These are phyloP conservation scores for Termitomyces sp. DNA, from an alignment of 768 basidiomycete genomes.

Conservation along the genomic window DNA sequence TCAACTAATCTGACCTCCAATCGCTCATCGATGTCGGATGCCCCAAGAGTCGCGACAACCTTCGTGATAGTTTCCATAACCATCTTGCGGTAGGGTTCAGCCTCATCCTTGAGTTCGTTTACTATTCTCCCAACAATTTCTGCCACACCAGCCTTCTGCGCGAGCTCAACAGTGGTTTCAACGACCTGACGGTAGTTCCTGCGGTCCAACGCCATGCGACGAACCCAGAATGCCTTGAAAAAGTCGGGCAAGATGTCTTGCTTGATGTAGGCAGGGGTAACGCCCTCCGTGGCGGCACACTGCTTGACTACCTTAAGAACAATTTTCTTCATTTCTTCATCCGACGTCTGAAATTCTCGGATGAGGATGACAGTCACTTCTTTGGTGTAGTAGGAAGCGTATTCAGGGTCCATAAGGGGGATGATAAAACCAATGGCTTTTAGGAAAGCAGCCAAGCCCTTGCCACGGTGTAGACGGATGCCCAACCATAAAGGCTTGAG, in stretches of 20 bases:
- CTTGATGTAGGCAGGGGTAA: constrained; percentile 92
- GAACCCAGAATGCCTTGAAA: constrained; percentile 99
- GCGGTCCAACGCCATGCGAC: constrained; percentile 94
- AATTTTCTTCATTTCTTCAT: constrained; percentile 99
- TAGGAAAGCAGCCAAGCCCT: constrained; percentile 90
- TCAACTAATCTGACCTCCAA: constrained; percentile 93
- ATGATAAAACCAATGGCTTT: constrained; percentile 99
- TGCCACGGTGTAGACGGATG: constrained; percentile 92
- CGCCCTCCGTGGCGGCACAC: constrained; percentile 97
- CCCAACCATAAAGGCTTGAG: constrained; percentile 92
- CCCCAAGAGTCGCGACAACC: constrained; percentile 87
- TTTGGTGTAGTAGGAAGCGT: constrained; percentile 98
- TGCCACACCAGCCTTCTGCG: constrained; percentile 93
- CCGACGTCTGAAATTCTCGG: constrained; percentile 97
- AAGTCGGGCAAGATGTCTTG: constrained; percentile 98
- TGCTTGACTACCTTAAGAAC: constrained; percentile 99
- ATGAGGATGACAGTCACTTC: constrained; percentile 96
- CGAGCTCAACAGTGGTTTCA: constrained; percentile 97
- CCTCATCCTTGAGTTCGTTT: constrained; percentile 88
- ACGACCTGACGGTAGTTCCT: constrained; percentile 97
- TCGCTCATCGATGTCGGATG: constrained; percentile 96
- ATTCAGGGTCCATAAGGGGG: constrained; percentile 99
- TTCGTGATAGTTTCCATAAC: constrained; percentile 99
- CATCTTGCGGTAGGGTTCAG: constrained; percentile 96
- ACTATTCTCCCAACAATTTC: constrained; percentile 90